Percentiles rank a stretch among this genome's conserved stretches.
These are phyloP conservation scores for Coleophoma crateriformis DNA, from an alignment of 2,329 filamentous ascomycete genomes.

Conservation along the genomic window DNA sequence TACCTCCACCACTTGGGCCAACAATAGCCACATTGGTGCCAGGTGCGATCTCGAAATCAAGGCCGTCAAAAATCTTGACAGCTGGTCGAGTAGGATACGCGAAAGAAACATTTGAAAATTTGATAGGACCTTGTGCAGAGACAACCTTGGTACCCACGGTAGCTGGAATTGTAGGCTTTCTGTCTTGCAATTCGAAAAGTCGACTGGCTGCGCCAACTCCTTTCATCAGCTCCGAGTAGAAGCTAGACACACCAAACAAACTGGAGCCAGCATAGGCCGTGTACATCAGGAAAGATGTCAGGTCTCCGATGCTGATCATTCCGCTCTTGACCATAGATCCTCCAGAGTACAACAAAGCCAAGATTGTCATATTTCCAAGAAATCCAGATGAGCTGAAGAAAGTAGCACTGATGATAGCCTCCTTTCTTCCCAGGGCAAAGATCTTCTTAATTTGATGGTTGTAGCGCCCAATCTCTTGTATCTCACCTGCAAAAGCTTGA, in stretches of 20 bases:
- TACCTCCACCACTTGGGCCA: constrained; percentile 90
- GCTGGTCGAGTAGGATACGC: constrained; percentile 91
- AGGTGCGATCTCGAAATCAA: constrained; percentile 87
- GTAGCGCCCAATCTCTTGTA: constrained; percentile 85
- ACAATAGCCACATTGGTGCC: constrained; percentile 96
- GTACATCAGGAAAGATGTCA: constrained; percentile 98
- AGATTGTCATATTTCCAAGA: constrained; percentile 93
- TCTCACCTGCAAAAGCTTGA: constrained; percentile 91
- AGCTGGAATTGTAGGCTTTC: constrained; percentile 77
- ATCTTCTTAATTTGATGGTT: constrained; percentile 90
- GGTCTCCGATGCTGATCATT: constrained; percentile 80
- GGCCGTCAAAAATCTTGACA: constrained; percentile 81
- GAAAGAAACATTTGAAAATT: constrained; percentile 80
- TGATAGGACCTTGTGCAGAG: constrained; percentile 83
- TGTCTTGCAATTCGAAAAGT: constrained; percentile 91
- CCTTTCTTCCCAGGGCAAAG: constrained; percentile 79
- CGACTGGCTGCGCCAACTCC: constrained; percentile 95
- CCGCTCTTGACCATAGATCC: constrained; percentile 85
- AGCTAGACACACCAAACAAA: constrained; percentile 88
- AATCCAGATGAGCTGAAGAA: constrained; percentile 87
- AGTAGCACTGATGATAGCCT: constrained; percentile 82
- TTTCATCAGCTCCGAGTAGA: constrained; percentile 99
- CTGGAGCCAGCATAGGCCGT: constrained; percentile 81
- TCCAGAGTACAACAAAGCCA: constrained; percentile 84
- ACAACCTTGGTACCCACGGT: constrained; percentile 75